Base-by-base conservation (phyloP, 768 basidiomycete genomes). In the Tulasnella sp. region DNA sequence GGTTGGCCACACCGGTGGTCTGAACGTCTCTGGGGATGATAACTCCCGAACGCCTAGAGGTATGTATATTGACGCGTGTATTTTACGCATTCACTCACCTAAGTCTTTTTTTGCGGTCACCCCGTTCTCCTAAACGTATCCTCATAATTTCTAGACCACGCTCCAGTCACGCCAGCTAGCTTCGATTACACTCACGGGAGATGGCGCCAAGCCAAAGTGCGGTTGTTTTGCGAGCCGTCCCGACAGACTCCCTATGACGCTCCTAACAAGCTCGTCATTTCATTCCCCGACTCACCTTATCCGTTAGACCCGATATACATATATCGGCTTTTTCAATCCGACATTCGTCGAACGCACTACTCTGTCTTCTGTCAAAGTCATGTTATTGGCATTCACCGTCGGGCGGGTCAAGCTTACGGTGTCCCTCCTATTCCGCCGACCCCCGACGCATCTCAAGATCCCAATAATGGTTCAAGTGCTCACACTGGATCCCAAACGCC, bases 311-410 rank as follows among this genome's bases (percentile, higher is more conserved):
- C 91, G 11, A 86, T 93, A 75, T 89, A 90, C 82, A 85, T 93
- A 77, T 91, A 94, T 82, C 85, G 91, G 70, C 86, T 94, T 71
- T 87, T 90, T 79, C 91, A 93, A 81, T 93, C 93, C 40, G 94
- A 95, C 82, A 91, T 96, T 79, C 90, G 92, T n/a, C 86, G 86
- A 46, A 88, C 89, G 39, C 92, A 96, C 82, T 87, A 86, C 73
- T 94, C 94, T 0, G 83, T 95, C 9, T 93, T 95, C 83, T 90
- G 89, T 81, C 88, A 91, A 67, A 91, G 92, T 81, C 88, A 93
- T 81, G 93, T 92, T 82, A 83, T 96, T 55, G 89, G 89, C 18
- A 89, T 96, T 79, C 90, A 89, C 81, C 90, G 89, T 81, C 85
- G 86, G 2, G 20, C 69, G 16, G 69, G 70, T 39, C 77, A 71